phyloP scores from a whole-genome alignment of 306 rosid genomes.

The Lathyrus sativus region DNA sequence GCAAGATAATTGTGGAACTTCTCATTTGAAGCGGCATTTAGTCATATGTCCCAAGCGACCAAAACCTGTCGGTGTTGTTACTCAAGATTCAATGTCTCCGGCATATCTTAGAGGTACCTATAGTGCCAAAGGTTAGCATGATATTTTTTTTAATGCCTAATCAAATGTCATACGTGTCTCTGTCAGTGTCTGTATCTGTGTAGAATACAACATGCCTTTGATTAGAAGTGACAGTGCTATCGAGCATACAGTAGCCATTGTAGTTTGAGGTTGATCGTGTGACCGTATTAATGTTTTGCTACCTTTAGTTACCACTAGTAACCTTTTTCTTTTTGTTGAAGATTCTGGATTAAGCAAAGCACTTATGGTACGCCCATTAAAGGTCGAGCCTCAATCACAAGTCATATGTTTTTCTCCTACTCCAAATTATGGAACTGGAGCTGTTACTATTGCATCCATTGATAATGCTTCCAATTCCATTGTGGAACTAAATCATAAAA shows the following conservation, averaged over 20 bases:
- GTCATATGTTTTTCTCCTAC: conserved; percentile 25
- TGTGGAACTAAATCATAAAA: conserved; percentile 34
- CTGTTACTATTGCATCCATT: conserved; percentile 20
- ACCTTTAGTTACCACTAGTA: conserved; percentile 18
- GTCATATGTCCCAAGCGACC: conserved; percentile 52
- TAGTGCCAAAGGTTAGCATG: conserved; percentile 33
- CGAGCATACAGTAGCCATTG: no score
- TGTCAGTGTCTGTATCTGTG: no score
- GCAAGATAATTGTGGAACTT: conserved; percentile 60
- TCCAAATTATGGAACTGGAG: conserved; percentile 34
- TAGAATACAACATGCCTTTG: no score
- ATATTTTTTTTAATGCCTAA: not conserved
- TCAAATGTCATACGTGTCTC: no score
- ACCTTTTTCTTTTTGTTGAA: conserved; percentile 34
- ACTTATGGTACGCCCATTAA: conserved; percentile 46
- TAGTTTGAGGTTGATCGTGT: no score
- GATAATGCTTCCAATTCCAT: conserved; percentile 23
- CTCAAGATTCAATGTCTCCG: conserved; percentile 40
- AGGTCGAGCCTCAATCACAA: conserved; percentile 46
- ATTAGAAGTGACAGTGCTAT: no score
- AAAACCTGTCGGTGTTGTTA: conserved; percentile 37
- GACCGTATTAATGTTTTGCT: not conserved
- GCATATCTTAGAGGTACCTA: conserved; percentile 9
- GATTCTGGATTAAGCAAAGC: conserved; percentile 40
- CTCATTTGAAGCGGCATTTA: conserved; percentile 58